A percentile compares a stretch with the other conserved stretches of the same genome.
These are phyloP conservation scores for Asparagopsis taxiformis DNA, from an alignment of 31 red algal genomes.

Conservation along the genomic window DNA sequence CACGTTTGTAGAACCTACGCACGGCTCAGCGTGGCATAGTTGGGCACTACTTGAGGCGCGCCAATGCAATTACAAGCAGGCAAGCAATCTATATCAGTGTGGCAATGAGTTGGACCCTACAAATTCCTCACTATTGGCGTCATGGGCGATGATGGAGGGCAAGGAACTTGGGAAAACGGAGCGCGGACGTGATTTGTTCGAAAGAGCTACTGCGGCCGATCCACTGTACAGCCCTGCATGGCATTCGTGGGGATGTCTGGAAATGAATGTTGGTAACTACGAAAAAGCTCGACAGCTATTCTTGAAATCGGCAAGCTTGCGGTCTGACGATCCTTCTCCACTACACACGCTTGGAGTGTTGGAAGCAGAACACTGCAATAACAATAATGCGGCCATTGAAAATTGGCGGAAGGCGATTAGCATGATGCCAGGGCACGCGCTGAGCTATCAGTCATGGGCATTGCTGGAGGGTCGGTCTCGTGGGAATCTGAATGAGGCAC, in stretches of 20 bases:
- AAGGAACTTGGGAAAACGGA: slow-evolving; percentile 26
- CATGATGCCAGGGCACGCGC: slow-evolving; percentile 30
- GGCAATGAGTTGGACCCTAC: slow-evolving; percentile 22
- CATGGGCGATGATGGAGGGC: slow-evolving; percentile 56
- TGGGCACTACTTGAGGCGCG: slow-evolving; percentile 69
- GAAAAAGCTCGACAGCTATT: slow-evolving; percentile 24
- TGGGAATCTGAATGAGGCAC: slow-evolving; percentile 34
- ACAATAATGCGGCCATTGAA: slow-evolving; percentile 10
- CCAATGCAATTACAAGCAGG: slow-evolving; percentile 52
- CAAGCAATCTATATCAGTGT: slow-evolving; percentile 38
- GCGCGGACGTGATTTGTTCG: slow-evolving; percentile 34
- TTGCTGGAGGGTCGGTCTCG: slow-evolving; percentile 18
- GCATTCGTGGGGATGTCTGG: slow-evolving; percentile 51
- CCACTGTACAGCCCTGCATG: slow-evolving; percentile 27
- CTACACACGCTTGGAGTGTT: slow-evolving; percentile 50
- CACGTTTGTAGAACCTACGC: slow-evolving; percentile 22
- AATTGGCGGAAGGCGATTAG: slow-evolving; percentile 49
- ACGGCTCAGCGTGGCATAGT: slow-evolving; percentile 58
- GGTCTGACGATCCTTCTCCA: slow-evolving; percentile 15
- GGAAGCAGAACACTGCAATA: slow-evolving; percentile 31
- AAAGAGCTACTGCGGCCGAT: slow-evolving; percentile 31
- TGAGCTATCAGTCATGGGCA: slow-evolving; percentile 71
- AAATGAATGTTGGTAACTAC: slow-evolving; percentile 22
- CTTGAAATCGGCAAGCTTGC: slow-evolving; percentile 18
- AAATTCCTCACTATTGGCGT: slow-evolving; percentile 41